These are phyloP conservation scores for Microdochium paspali DNA, from an alignment of 2,329 filamentous ascomycete genomes.

Conservation along the genomic window DNA sequence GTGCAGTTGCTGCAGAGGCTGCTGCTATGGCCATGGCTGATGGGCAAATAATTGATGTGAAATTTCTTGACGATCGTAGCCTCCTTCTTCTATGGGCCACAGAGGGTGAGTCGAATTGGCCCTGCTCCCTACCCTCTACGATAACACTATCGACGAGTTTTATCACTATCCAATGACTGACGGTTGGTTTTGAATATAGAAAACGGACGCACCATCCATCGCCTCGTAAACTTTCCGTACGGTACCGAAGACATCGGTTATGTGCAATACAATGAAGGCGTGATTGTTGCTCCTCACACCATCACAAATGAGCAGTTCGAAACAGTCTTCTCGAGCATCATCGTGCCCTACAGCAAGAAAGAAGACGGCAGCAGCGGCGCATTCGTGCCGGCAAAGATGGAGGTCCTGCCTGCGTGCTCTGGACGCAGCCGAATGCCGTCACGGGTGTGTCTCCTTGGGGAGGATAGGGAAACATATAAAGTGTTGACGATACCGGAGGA, in stretches of 20 bases:
- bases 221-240: constrained; percentile 25
- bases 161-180: too few species aligned
- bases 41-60: constrained; percentile 48
- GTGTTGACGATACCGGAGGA: constrained; percentile 34
- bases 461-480: constrained; percentile 35
- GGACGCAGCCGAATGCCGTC: constrained; percentile 36
- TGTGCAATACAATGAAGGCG: constrained; percentile 17
- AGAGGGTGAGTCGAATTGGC: constrained; percentile 27
- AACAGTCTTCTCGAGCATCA: constrained; percentile 16
- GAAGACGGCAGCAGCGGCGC: constrained; percentile 8
- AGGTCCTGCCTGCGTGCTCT: constrained; percentile 34
- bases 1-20: constrained; percentile 25
- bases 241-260: constrained; percentile 25
- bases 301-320: constrained; percentile 19
- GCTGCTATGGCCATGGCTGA: constrained; percentile 31
- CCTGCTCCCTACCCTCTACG: too few species aligned
- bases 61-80: constrained; percentile 55
- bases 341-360: constrained; percentile 9
- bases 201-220: constrained; percentile 10
- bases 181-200: background rate
- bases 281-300: constrained; percentile 10
- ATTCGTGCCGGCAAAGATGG: constrained; percentile 38
- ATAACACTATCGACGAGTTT: too few species aligned
- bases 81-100: constrained; percentile 48
- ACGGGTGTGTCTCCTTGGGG: constrained; percentile 40